These are phyloP conservation scores for Theileria equi DNA, from an alignment of 169 alveolate species.

Conservation along the genomic window DNA sequence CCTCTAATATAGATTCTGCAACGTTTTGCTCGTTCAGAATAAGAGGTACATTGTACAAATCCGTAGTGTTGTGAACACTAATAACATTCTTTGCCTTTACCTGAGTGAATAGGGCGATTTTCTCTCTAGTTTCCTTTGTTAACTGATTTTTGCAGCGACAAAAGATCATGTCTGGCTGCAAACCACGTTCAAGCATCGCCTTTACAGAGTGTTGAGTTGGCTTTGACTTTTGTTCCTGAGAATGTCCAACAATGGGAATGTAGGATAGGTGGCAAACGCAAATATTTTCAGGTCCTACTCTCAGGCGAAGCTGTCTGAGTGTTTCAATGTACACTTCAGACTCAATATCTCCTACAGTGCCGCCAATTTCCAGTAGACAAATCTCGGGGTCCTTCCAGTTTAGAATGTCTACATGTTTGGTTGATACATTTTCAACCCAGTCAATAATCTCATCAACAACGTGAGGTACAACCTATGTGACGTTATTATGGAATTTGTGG, in stretches of 20 bases:
- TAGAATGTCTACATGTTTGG: constrained; percentile 60
- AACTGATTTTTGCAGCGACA: constrained; percentile 83
- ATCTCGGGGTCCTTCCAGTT: constrained; percentile 82
- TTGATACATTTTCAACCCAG: constrained; percentile 83
- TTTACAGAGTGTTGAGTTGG: constrained; percentile 93
- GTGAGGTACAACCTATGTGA: constrained; percentile 78
- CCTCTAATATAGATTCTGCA: constrained; percentile 54
- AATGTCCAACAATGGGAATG: constrained; percentile 81
- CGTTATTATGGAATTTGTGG: constrained; percentile 4
- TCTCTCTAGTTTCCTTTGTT: constrained; percentile 68
- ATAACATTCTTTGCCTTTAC: constrained; percentile 75
- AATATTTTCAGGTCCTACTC: constrained; percentile 82
- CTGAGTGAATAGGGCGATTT: constrained; percentile 81
- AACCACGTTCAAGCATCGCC: constrained; percentile 71
- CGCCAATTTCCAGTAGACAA: constrained; percentile 95
- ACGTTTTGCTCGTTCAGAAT: constrained; percentile 78
- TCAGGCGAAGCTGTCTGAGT: constrained; percentile 82
- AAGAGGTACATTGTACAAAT: constrained; percentile 75
- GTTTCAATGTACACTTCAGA: constrained; percentile 91
- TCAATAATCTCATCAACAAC: constrained; percentile 75
- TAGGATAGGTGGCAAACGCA: constrained; percentile 83
- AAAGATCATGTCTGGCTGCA: constrained; percentile 81
- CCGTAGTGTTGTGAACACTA: constrained; percentile 55
- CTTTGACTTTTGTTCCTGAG: constrained; percentile 90
- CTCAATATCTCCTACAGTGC: constrained; percentile 96